Evolutionary conservation across 176 grass and related monocot genomes (phyloP).

Genomic region (Pontederia crassipes): DNA sequence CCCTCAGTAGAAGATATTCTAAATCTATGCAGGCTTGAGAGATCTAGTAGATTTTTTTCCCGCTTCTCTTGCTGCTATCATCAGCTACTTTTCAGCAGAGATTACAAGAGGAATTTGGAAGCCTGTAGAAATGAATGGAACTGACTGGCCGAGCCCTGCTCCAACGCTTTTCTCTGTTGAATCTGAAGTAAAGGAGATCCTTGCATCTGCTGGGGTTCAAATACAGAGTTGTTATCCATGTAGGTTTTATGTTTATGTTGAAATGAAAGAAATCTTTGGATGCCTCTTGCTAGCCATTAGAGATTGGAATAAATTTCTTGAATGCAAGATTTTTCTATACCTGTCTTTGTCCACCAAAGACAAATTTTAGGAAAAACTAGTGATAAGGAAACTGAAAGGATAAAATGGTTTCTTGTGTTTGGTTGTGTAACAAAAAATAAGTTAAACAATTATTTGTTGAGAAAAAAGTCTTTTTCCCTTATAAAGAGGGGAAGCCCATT

Average conservation of each 20-base stretch:
- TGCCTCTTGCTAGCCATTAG: no score
- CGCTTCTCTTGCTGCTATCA: conserved; percentile 78
- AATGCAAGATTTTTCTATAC: no score
- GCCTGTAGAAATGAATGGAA: conserved; percentile 75
- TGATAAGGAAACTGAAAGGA: no score
- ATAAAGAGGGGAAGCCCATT: no score
- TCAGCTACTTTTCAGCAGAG: conserved; percentile 84
- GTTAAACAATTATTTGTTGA: no score
- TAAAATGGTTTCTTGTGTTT: no score
- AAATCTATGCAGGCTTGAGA: conserved; percentile 52
- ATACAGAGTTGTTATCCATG: conserved; percentile 81
- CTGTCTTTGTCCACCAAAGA: no score
- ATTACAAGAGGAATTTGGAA: conserved; percentile 95
- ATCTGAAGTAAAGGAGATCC: conserved; percentile 78
- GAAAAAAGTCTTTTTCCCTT: no score
- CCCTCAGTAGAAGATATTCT: conserved; percentile 11
- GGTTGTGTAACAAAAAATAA: no score
- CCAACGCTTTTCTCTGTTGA: conserved; percentile 63
- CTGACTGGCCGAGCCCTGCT: conserved; percentile 80
- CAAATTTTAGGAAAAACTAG: no score
- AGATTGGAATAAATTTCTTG: no score
- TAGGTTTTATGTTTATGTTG: conserved; percentile 10
- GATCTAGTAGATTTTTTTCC: conserved; percentile 86
- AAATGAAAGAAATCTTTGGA: no score
- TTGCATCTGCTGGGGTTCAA: conserved; percentile 74